phyloP scores from a whole-genome alignment of 2,329 filamentous ascomycete species.

The Lachnellula subtilissima region DNA sequence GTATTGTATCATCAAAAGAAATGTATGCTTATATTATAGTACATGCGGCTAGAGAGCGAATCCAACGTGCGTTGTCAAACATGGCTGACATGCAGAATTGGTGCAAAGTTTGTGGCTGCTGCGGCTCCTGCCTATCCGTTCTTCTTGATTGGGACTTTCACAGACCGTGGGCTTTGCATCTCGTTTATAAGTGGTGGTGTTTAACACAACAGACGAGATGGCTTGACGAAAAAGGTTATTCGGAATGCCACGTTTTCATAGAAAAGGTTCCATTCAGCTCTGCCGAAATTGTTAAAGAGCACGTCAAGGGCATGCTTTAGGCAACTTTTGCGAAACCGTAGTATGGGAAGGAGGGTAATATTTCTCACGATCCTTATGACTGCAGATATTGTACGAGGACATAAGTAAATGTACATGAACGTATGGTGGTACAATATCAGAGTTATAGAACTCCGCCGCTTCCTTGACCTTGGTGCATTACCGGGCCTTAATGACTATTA shows the following conservation, averaged over 20 bases:
- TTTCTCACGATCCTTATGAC: background rate
- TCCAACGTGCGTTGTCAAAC: constrained; percentile 6
- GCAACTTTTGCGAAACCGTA: background rate
- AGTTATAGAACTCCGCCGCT: background rate
- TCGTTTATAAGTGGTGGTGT: background rate
- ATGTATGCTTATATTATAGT: background rate
- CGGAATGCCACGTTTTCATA: background rate
- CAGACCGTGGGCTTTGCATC: background rate
- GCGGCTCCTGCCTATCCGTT: background rate
- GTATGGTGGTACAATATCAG: background rate
- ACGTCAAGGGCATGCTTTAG: background rate
- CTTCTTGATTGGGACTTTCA: background rate
- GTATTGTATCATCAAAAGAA: background rate
- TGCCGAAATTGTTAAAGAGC: background rate
- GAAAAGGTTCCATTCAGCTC: background rate
- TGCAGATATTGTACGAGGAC: background rate
- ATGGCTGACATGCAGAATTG: constrained; percentile 4
- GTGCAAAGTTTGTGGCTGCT: background rate
- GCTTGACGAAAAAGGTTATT: background rate
- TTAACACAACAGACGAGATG: background rate
- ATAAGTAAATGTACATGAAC: too few species aligned
- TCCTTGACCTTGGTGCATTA: background rate
- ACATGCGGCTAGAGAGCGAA: background rate
- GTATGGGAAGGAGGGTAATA: background rate
- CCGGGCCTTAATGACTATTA: too few species aligned